Base-by-base conservation (phyloP, 805 yeast species). In the Kuraishia ogatae region DNA sequence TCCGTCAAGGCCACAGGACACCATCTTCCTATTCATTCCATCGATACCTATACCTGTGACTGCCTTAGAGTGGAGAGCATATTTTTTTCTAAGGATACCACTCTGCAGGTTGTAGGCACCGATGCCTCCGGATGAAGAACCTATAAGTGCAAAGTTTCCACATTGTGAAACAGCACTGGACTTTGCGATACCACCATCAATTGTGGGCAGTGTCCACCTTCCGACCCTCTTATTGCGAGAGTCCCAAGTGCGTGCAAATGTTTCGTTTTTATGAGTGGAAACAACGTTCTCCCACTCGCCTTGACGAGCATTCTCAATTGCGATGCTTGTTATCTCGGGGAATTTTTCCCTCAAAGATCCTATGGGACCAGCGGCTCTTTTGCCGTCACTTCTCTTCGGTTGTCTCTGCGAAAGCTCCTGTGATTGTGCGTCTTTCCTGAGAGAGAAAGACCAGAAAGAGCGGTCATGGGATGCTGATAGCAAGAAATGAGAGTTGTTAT, bases 381-480 rank as follows among this genome's bases (percentile, higher is more conserved):
- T 68, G 48, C 80, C 80, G 56, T 76, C 75, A 13, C 63, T 57
- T 21, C 69, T 71, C 60, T 76, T 76, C 10, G 73, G 76, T 21
- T 80, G 73, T 60, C 87, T 81, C 70, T 92, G 97, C 0, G 97
- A 91, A 64, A 94, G 72, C 66, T 91, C 96, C 64, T 89, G 97
- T 2, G 96, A 89, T 71, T 94, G 99, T 0, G 97, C 96, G 69
- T 94, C 98, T 67, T 94, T 94, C 63, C 98, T 80, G 54, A 94
- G 75, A 1, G 98, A 92, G 64, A 94, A 93, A 8, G 83, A 79
- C 98, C 98, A 94, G 61, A 96, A 78, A 1, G 96, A 79, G 62
- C 80, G 78, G 70, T 94, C 99, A 59, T 84, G 79, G 0, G 97
- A 89, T 1, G 96, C 96, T 53, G 97, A 89, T 54, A 89, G 77